A percentile compares a stretch with the other conserved stretches of the same genome.
phyloP scores from a whole-genome alignment of 2,329 filamentous ascomycete genomes.

The Phoma sp. region DNA sequence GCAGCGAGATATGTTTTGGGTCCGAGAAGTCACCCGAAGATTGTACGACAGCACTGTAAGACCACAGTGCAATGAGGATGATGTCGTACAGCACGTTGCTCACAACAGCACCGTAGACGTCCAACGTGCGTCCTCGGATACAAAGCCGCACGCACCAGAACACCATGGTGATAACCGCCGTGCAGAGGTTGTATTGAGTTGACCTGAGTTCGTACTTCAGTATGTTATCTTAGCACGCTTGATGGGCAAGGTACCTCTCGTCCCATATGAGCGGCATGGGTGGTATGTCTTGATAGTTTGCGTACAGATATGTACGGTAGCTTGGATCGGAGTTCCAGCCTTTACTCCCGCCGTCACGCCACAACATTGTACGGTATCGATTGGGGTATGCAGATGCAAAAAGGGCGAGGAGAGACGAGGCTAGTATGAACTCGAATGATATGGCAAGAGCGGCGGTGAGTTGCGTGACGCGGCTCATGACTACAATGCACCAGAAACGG shows the following conservation, averaged over 20 bases:
- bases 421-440: conserved; percentile 14
- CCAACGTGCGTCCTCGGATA: conserved; percentile 15
- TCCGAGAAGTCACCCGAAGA: conserved; percentile 22
- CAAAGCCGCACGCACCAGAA: conserved; percentile 20
- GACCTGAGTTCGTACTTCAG: conserved; percentile 5
- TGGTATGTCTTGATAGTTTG: conserved; percentile 26
- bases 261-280: conserved; percentile 28
- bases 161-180: conserved; percentile 18
- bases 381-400: conserved; percentile 19
- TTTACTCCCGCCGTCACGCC: conserved; percentile 20
- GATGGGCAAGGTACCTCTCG: conserved; percentile 14
- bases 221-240: neutral
- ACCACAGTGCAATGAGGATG: conserved; percentile 23
- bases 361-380: conserved; percentile 15
- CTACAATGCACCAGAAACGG: neutral
- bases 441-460: conserved; percentile 1
- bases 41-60: conserved; percentile 18
- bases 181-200: conserved; percentile 16
- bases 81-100: conserved; percentile 27
- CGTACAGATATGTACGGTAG: conserved; percentile 24
- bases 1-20: conserved; percentile 17
- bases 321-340: conserved; percentile 29
- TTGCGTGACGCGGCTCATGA: conserved; percentile 1
- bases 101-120: conserved; percentile 11
- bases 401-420: conserved; percentile 14